Base-by-base conservation (phyloP, 2,329 filamentous ascomycete species). In the Exophiala sp. region DNA sequence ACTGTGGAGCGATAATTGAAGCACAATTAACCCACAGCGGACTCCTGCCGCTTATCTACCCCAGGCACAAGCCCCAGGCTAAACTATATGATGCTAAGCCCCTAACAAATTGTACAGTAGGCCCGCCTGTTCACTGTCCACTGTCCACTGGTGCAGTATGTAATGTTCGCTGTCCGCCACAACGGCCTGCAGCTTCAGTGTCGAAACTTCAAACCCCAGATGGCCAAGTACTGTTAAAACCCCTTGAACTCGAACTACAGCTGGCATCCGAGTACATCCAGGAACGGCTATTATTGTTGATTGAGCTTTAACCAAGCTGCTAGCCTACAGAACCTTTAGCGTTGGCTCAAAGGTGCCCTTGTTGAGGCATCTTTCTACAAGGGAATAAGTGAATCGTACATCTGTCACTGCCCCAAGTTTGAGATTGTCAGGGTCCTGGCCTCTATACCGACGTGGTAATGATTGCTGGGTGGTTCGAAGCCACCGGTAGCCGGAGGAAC, bases 41-140 rank as follows among this genome's bases (percentile, higher is more conserved):
- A 38, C 32, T 46, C 34, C 19, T 46, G 32, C 43, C 43, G 43
- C 34, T 19, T 16, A 39, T 19, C 34, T 46, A 38, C 18, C 32
- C 32, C 32, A 24, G 13, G 30, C 13, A 43, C 40, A 43, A 14
- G 10, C 22, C 22, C 21, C 4, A 23, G 38, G 39, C 39, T 42
- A 42, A 37, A 37, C 16, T 18, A 8, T 18, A 18, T 37, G 5
- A n/a, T 37, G 34, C 14, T 37, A 18, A 11, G 18, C 34, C 5
- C 34, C 29, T 9, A 9, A 32, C 10, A 27, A n/a, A n/a, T n/a
- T n/a, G n/a, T n/a, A n/a, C n/a, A n/a, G n/a, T n/a, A n/a, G n/a
- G n/a, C n/a, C n/a, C n/a, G n/a, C n/a, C n/a, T n/a, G n/a, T n/a
- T n/a, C n/a, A n/a, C n/a, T n/a, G n/a, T n/a, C n/a, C n/a, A n/a